Base-by-base conservation (phyloP, 106 monocot species). In the Allium fistulosum region DNA sequence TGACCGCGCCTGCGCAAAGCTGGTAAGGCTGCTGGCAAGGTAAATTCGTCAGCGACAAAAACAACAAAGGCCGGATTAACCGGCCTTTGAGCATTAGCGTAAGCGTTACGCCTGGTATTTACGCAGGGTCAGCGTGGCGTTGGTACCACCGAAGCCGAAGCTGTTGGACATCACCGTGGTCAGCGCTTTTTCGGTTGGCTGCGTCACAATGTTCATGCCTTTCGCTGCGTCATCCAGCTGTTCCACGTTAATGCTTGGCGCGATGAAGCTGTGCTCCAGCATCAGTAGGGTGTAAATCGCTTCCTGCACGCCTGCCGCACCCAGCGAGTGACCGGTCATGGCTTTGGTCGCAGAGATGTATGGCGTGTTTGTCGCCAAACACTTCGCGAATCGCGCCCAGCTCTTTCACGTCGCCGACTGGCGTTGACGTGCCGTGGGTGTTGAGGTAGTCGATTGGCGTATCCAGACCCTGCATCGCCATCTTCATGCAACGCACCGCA, bases 341-440 rank as follows among this genome's bases (percentile, higher is more conserved):
- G 61, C 61, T 22, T 62, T 62, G 9, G 61, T 9, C 8, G 61
- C 61, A 8, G 61, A 9, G 8, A 17, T 8, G 17, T 9, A 8
- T 9, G 61, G 8, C 16, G 16, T 11, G 8, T 9, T 10, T 9
- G 11, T 62, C 16, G 61, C 61, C 61, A 22, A 62, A 62, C 17
- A 62, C 61, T 9, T 9, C 11, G 8, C 16, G 11, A 13, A 62
- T 9, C 11, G 61, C 61, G 11, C 26, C 11, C 9, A 11, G 16
- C 16, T 62, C 61, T 13, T 9, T 9, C 11, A 10, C 61, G 61
- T 62, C 61, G 11, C 61, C 61, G 11, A 17, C 61, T 13, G 61
- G 61, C 11, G 61, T 62, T 9, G 61, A 62, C 11, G 61, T 62
- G 61, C 17, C 61, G 61, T 62, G 61, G 11, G 61, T 22, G 61